Percentiles rank a stretch among this genome's conserved stretches.
Conservation (phyloP, 2,329 filamentous ascomycete species). For the Colletotrichum destructivum region DNA sequence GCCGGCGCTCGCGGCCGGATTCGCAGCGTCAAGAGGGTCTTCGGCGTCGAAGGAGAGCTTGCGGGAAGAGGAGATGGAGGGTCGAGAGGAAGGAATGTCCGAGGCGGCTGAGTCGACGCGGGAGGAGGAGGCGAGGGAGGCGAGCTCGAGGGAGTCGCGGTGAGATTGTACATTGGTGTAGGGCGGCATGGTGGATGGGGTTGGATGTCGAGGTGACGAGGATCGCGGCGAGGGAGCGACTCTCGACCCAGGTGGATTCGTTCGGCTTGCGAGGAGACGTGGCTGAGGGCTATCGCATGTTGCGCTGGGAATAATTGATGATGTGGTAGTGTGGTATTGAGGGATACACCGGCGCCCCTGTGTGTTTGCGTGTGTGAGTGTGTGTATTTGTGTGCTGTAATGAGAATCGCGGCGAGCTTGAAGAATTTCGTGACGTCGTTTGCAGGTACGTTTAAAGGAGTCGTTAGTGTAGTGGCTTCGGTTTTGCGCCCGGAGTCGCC, state of each 20-base stretch:
- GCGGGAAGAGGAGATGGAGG: slow-evolving; percentile 93
- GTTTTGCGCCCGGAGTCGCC: slow-evolving; percentile 34
- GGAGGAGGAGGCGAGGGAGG: slow-evolving; percentile 91
- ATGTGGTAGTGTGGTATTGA: background rate
- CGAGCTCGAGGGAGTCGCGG: slow-evolving; percentile 96
- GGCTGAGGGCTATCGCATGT: slow-evolving; percentile 37
- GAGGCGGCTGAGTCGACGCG: slow-evolving; percentile 72
- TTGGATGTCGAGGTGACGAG: slow-evolving; percentile 25
- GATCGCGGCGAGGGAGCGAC: slow-evolving; percentile 25
- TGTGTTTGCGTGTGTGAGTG: background rate
- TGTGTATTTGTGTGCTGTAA: background rate
- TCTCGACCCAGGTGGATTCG: slow-evolving; percentile 22
- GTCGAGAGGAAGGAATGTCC: slow-evolving; percentile 78
- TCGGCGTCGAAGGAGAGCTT: slow-evolving; percentile 90
- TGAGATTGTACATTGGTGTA: slow-evolving; percentile 59
- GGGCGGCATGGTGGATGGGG: slow-evolving; percentile 49
- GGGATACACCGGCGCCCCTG: background rate
- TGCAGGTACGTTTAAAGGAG: slow-evolving; percentile 38
- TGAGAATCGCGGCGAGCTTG: slow-evolving; percentile 20
- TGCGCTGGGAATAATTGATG: slow-evolving; percentile 16
- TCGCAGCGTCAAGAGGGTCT: slow-evolving; percentile 79
- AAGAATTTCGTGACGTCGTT: slow-evolving; percentile 41
- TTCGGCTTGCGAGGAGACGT: slow-evolving; percentile 19
- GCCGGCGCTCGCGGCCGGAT: slow-evolving; percentile 62
- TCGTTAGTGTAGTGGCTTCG: slow-evolving; percentile 18